A percentile compares a stretch with the other conserved stretches of the same genome.
Evolutionary conservation across 805 yeast species (phyloP).

Genomic region (Ogataea nonfermentans): DNA sequence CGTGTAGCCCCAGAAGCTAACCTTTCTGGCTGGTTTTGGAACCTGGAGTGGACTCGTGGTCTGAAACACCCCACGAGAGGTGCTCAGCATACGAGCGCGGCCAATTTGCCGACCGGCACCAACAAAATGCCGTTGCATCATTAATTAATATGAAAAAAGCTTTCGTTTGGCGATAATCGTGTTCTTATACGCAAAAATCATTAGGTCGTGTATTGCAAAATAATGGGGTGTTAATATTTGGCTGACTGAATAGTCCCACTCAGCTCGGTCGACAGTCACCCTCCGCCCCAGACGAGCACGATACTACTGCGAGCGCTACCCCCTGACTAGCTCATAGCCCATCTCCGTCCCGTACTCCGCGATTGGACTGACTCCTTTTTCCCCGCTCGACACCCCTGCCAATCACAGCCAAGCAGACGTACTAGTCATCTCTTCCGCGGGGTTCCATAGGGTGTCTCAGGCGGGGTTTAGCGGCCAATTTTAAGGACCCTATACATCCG

Average conservation of each 20-base stretch:
- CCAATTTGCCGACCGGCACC: slow-evolving; percentile 4
- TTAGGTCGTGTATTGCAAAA: slow-evolving; percentile 6
- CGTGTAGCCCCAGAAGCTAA: slow-evolving; percentile 35
- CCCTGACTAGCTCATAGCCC: too few species aligned
- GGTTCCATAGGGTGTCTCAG: slow-evolving; percentile 7
- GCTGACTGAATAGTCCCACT: not conserved
- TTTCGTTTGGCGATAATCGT: slow-evolving; percentile 6
- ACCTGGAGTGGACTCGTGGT: slow-evolving; percentile 3
- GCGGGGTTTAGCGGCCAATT: slow-evolving; percentile 4
- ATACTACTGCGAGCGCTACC: not conserved
- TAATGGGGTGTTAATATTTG: slow-evolving; percentile 1
- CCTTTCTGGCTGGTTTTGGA: slow-evolving; percentile 14
- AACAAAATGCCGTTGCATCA: slow-evolving; percentile 6
- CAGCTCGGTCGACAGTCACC: slow-evolving; percentile 6
- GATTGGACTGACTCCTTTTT: not conserved
- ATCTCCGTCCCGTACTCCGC: not conserved
- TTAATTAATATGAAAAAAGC: slow-evolving; percentile 1
- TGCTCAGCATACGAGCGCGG: slow-evolving; percentile 6
- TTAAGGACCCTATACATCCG: not conserved
- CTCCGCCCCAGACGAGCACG: not conserved
- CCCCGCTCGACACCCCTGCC: slow-evolving; percentile 1
- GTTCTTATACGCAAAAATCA: slow-evolving; percentile 7
- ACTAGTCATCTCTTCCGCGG: slow-evolving; percentile 2
- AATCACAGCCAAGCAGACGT: slow-evolving; percentile 1
- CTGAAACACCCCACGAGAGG: slow-evolving; percentile 1